Conservation (phyloP, 257 asterid species). For the Gentiana macrophylla region DNA sequence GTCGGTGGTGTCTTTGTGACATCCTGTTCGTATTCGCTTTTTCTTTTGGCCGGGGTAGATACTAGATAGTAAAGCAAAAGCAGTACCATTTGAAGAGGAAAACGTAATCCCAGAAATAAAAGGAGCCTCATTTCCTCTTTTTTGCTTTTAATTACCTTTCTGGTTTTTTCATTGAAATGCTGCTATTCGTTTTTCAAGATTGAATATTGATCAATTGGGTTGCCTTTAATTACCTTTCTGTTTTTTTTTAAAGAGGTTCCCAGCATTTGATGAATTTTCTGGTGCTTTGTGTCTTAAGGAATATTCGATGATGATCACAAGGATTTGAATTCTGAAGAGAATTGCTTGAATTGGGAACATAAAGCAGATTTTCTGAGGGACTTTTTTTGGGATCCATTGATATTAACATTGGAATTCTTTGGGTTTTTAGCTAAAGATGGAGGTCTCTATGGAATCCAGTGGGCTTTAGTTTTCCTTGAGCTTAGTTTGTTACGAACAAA, state of each 20-base stretch:
- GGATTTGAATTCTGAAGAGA: slow-evolving; percentile 2
- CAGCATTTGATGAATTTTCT: background rate
- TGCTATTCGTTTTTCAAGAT: background rate
- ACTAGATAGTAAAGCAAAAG: background rate
- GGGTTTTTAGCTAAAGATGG: background rate
- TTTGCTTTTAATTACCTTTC: background rate
- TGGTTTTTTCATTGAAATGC: background rate
- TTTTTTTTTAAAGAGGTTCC: background rate
- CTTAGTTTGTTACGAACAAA: background rate
- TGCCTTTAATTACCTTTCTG: background rate
- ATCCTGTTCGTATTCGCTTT: slow-evolving; percentile 18
- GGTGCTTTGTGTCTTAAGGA: slow-evolving; percentile 1
- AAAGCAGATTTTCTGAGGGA: slow-evolving; percentile 6
- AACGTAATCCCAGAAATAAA: background rate
- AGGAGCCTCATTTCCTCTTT: background rate
- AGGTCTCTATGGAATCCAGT: no score
- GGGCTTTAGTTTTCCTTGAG: slow-evolving; percentile 1
- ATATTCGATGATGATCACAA: background rate
- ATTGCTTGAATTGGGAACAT: background rate
- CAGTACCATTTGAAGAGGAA: slow-evolving; percentile 6
- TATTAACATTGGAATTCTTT: slow-evolving; percentile 2
- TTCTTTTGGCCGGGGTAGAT: slow-evolving; percentile 24
- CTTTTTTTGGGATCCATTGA: background rate
- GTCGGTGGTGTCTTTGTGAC: slow-evolving; percentile 39
- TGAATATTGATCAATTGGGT: background rate